Percentiles rank a stretch among this genome's conserved stretches.
phyloP scores from a whole-genome alignment of 495 filamentous ascomycete genomes.

The Symbiotaphrina buchneri region DNA sequence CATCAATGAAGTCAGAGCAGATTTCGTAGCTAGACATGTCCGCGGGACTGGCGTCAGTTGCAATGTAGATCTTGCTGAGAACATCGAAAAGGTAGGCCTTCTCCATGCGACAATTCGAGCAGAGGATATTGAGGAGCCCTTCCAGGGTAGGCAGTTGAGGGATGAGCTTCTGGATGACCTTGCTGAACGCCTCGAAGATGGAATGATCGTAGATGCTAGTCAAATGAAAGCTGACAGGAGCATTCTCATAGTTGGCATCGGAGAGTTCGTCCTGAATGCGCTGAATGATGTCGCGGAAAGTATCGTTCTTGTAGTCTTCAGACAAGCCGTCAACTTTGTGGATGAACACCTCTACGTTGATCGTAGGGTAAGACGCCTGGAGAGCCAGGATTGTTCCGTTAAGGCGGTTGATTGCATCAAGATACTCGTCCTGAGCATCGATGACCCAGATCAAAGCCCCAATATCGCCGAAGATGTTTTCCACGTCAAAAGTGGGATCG shows the following conservation, averaged over 20 bases:
- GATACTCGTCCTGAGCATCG: conserved; percentile 91
- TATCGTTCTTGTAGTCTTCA: conserved; percentile 85
- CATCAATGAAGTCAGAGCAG: conserved; percentile 92
- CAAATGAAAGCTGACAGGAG: conserved; percentile 76
- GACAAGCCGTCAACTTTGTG: conserved; percentile 92
- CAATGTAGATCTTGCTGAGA: conserved; percentile 93
- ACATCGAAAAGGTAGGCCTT: conserved; percentile 97
- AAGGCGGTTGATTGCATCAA: conserved; percentile 68
- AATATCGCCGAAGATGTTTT: conserved; percentile 79
- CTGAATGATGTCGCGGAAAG: conserved; percentile 84
- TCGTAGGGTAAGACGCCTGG: conserved; percentile 64
- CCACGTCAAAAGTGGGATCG: conserved; percentile 67
- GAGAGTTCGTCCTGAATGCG: conserved; percentile 92
- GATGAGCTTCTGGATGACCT: conserved; percentile 92
- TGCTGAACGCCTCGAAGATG: conserved; percentile 95
- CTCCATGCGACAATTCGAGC: conserved; percentile 75
- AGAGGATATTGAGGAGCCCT: conserved; percentile 72
- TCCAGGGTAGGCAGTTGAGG: conserved; percentile 83
- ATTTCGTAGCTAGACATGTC: conserved; percentile 92
- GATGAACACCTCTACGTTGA: conserved; percentile 94
- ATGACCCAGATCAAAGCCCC: conserved; percentile 96
- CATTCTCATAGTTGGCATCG: conserved; percentile 77
- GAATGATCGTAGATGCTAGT: conserved; percentile 96
- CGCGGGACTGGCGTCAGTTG: conserved; percentile 77
- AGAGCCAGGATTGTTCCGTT: conserved; percentile 73